Evolutionary conservation across 768 basidiomycete species (phyloP), one percentile per base, ranked within the genome.

Genomic region (Mycena rebaudengoi): DNA sequence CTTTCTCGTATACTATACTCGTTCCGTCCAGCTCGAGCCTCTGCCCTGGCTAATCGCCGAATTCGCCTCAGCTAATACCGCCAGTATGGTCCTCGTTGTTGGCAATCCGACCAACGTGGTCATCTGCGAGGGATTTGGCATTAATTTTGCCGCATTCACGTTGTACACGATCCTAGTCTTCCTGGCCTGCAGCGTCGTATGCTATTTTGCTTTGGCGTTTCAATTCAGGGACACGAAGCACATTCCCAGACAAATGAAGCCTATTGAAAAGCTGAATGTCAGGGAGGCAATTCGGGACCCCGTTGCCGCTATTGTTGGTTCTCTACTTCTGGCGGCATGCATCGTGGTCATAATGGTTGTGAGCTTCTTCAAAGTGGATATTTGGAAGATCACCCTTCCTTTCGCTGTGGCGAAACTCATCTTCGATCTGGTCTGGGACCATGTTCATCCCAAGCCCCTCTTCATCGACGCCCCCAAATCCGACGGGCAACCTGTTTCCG

Each of bases 31-130:
- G 46, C 80, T 90, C 29, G 64, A 86, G 21, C 86, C 88, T 0
- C 77, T 79, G 2, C 80, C 91, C 1, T 92, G 90, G 91, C 78
- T 92, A 48, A 90, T 91, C 62, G 82, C 89, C 11, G 89, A 92
- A 64, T 92, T 92, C 68, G 87, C 90, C 0, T 89, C 89, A 0
- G 92, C 91, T 4, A 95, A 94, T 74, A 91, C 92, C 14, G 91
- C 88, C 7, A 87, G 85, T 65, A 87, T 89, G 84, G 85, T 86
- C 18, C 73, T 88, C 0, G 93, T 97, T 41, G 91, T 95, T 3
- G 91, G 91, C 0, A 99, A 98, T 72, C 95, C 94, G 1, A 99
- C 97, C 1, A 99, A 98, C 70, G 89, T 98, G 21, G 92, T 99
- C 52, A 87, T 98, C 21, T 92, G 93, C 48, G 94, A 94, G 54